phyloP scores from a whole-genome alignment of 2,329 filamentous ascomycete genomes.

The Pyricularia grisea region DNA sequence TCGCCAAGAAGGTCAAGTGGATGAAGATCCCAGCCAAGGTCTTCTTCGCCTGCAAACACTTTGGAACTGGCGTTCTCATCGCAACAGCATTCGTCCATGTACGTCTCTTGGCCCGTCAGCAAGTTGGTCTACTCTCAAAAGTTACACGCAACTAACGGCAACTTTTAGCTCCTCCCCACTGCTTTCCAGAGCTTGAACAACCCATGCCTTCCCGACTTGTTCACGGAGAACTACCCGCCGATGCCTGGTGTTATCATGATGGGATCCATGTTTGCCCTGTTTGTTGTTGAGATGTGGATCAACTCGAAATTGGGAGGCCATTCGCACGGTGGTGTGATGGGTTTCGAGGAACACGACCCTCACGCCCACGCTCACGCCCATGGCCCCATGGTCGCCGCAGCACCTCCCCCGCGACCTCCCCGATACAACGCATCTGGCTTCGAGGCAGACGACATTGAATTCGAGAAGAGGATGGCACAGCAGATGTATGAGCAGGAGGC shows the following conservation, averaged over 20 bases:
- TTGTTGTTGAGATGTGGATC: conserved; percentile 53
- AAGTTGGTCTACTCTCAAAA: background rate
- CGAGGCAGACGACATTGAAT: conserved; percentile 23
- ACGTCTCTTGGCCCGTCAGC: conserved; percentile 15
- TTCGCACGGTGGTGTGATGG: conserved; percentile 47
- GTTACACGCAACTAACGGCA: background rate
- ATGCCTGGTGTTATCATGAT: conserved; percentile 59
- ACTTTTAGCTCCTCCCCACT: conserved; percentile 43
- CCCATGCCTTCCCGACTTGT: conserved; percentile 49
- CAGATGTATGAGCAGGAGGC: conserved; percentile 26
- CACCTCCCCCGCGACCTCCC: conserved; percentile 20
- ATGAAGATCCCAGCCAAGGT: conserved; percentile 46
- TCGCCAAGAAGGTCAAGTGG: conserved; percentile 46
- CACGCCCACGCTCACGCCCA: conserved; percentile 7
- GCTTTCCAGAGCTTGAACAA: conserved; percentile 44
- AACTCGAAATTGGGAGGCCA: conserved; percentile 50
- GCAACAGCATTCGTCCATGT: conserved; percentile 67
- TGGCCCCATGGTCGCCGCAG: conserved; percentile 6
- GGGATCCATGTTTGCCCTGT: conserved; percentile 49
- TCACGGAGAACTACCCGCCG: conserved; percentile 49
- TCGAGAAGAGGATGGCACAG: conserved; percentile 32
- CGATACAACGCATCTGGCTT: conserved; percentile 21
- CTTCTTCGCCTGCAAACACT: conserved; percentile 56
- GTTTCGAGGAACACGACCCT: conserved; percentile 20
- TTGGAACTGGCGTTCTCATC: conserved; percentile 62